Conservation (phyloP, 352 stramenopile genomes). For the Paralagenidium karlingii region DNA sequence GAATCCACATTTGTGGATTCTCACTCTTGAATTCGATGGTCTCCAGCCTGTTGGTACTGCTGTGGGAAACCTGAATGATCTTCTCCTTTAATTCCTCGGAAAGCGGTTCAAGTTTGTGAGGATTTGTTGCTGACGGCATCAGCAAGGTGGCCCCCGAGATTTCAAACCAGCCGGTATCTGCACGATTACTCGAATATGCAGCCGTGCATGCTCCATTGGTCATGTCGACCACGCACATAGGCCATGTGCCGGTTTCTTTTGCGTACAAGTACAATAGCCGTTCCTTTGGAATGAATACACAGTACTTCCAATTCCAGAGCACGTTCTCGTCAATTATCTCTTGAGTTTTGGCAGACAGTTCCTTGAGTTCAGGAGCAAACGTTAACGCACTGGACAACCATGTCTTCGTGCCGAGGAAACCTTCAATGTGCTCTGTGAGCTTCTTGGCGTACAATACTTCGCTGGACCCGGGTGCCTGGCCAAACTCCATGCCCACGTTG, state of each 20-base stretch:
- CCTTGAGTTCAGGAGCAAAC: slow-evolving; percentile 23
- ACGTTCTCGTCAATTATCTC: slow-evolving; percentile 19
- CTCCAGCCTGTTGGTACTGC: slow-evolving; percentile 14
- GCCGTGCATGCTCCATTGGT: slow-evolving; percentile 21
- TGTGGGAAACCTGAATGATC: slow-evolving; percentile 21
- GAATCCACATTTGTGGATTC: slow-evolving; percentile 38
- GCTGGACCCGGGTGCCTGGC: too few relatives aligned
- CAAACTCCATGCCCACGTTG: slow-evolving; percentile 12
- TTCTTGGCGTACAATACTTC: slow-evolving; percentile 38
- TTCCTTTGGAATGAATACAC: slow-evolving; percentile 29
- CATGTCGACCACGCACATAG: slow-evolving; percentile 43
- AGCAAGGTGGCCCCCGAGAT: slow-evolving; percentile 31
- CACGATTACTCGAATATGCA: slow-evolving; percentile 25
- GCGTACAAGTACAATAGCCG: slow-evolving; percentile 60
- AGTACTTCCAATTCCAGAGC: slow-evolving; percentile 68
- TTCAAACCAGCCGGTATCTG: slow-evolving; percentile 37
- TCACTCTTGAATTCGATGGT: slow-evolving; percentile 42
- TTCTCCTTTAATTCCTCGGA: slow-evolving; percentile 14
- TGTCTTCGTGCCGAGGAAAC: slow-evolving; percentile 35
- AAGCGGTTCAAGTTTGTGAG: slow-evolving; percentile 16
- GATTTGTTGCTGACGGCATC: slow-evolving; percentile 1
- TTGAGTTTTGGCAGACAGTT: slow-evolving; percentile 22
- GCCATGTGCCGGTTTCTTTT: slow-evolving; percentile 15
- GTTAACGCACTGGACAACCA: slow-evolving; percentile 31
- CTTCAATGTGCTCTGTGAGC: slow-evolving; percentile 35